Conservation (phyloP, 495 filamentous ascomycete species). For the Annulohypoxylon stygium region DNA sequence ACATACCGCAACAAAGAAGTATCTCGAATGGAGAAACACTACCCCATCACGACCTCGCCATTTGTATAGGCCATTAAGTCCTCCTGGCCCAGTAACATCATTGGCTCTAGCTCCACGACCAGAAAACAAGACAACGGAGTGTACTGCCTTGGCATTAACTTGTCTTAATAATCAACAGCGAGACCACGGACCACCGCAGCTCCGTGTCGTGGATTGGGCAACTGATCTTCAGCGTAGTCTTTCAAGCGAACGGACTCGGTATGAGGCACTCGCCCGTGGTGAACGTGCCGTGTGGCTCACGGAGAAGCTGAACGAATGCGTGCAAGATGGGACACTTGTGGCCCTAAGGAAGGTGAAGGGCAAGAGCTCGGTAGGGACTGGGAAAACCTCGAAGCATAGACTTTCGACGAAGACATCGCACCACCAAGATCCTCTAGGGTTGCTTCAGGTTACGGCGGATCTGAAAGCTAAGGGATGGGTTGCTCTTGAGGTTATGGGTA, state of each 20-base stretch:
- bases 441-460: constrained; percentile 78
- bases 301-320: constrained; percentile 78
- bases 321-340: constrained; percentile 77
- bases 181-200: constrained; percentile 80
- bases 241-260: constrained; percentile 82
- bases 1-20: constrained; percentile 88
- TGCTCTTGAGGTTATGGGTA: constrained; percentile 82
- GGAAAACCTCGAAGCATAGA: constrained; percentile 33
- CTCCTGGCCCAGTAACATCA: constrained; percentile 22
- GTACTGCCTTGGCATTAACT: constrained; percentile 74
- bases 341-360: constrained; percentile 43
- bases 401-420: constrained; percentile 54
- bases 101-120: constrained; percentile 10
- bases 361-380: constrained; percentile 31
- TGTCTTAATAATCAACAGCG: constrained; percentile 76
- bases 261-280: constrained; percentile 74
- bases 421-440: constrained; percentile 78
- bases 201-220: constrained; percentile 90
- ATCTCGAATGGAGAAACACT: constrained; percentile 72
- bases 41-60: constrained; percentile 45
- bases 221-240: constrained; percentile 87
- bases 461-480: constrained; percentile 74
- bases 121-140: constrained; percentile 7
- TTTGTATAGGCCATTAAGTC: constrained; percentile 47
- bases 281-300: constrained; percentile 86